Evolutionary conservation across 257 asterid species (phyloP), one percentile per base, ranked within the genome.

Genomic region (Capsicum rhomboideum): DNA sequence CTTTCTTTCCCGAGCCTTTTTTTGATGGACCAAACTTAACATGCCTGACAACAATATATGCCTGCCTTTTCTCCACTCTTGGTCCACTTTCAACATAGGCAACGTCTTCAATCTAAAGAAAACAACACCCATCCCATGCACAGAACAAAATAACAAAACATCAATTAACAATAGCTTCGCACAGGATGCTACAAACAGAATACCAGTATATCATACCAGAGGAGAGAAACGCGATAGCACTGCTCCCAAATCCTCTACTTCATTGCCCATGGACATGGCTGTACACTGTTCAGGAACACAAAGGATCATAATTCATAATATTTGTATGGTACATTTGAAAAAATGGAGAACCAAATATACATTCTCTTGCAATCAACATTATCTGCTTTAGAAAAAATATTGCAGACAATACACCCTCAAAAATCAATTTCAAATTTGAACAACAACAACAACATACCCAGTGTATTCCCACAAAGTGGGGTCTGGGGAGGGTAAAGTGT

Each of bases 41-140:
- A 83, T 96, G 99, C 89, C 99, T 90, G 44, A 91, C 89, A 55
- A 96, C 84, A 17, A 92, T 28, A 81, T 74, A 94, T 21, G 95
- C 97, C 90, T 92, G 93, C 84, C 91, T 89, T 67, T 89, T 90
- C 86, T 93, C 97, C 52, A 88, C 90, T 83, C 83, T 85, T 18
- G 92, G 92, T 42, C 83, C 90, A 88, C 91, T 83, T 90, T 96
- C 99, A 69, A 83, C 68, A 64, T 87, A 18, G 10, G 96, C 91
- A 85, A 91, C 83, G 83, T 93, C 99, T 88, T 90, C 90, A 23
- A 94, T 90, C 97, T 94, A 90, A 85, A 64, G 82, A 68, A 83
- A 82, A 82, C 53, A 64, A 79, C 66, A 29, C 26, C 55, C 20
- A 50, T 21, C 63, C 79, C 58, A 67, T 29, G 50, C 63, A 46